Evolutionary conservation across 208 protist species (phyloP).

Genomic region (Dictyostelium gargantuum): DNA sequence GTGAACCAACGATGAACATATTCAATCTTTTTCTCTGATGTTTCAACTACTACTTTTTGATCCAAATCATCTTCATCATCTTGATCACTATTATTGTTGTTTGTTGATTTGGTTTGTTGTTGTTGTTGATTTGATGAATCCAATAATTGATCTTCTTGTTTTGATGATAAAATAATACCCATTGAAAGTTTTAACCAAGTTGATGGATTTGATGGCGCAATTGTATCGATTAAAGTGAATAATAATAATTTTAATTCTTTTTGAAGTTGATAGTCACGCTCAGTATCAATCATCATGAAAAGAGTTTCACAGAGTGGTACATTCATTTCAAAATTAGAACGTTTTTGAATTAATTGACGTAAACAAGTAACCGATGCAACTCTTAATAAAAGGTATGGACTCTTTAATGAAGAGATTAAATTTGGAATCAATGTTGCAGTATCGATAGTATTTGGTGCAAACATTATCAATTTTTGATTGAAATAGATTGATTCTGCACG

Average conservation of each 20-base stretch:
- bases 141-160: background rate
- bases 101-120: background rate
- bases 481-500: constrained; percentile 56
- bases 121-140: background rate
- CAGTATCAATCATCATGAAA: constrained; percentile 58
- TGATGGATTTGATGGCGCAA: constrained; percentile 33
- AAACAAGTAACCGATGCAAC: constrained; percentile 55
- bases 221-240: constrained; percentile 24
- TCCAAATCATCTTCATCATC: constrained; percentile 12
- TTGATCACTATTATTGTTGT: background rate
- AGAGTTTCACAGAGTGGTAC: constrained; percentile 16
- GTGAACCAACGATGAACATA: constrained; percentile 62
- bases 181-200: background rate
- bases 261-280: constrained; percentile 31
- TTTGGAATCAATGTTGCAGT: background rate
- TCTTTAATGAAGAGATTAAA: constrained; percentile 15
- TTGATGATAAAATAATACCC: constrained; percentile 54
- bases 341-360: constrained; percentile 58
- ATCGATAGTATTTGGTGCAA: constrained; percentile 38
- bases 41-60: background rate
- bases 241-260: constrained; percentile 50
- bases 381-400: constrained; percentile 34
- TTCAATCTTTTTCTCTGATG: background rate
- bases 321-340: constrained; percentile 4
- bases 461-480: constrained; percentile 58